Conservation (phyloP, 2,329 filamentous ascomycete genomes). For the Grosmannia serpens region DNA sequence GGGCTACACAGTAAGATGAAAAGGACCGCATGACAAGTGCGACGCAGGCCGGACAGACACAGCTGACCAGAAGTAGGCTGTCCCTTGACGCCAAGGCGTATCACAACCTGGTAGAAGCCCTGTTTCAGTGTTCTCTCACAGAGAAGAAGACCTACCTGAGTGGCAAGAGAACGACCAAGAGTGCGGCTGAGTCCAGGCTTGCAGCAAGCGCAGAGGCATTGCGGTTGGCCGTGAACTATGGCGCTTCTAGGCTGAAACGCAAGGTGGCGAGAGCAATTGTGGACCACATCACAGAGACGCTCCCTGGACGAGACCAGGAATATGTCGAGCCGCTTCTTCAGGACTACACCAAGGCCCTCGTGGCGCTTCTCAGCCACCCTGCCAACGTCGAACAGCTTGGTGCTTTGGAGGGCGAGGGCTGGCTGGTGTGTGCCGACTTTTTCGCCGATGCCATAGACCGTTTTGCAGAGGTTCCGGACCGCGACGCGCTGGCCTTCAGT, state of each 20-base stretch:
- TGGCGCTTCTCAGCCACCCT: constrained; percentile 56
- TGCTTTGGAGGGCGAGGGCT: constrained; percentile 42
- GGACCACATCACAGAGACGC: constrained; percentile 68
- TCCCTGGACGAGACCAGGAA: constrained; percentile 47
- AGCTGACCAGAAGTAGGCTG: constrained; percentile 6
- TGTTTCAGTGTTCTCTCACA: constrained; percentile 57
- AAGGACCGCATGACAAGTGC: not conserved
- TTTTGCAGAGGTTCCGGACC: constrained; percentile 32
- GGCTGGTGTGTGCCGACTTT: constrained; percentile 61
- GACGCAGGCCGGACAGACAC: not conserved
- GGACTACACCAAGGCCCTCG: constrained; percentile 69
- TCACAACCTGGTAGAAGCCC: constrained; percentile 65
- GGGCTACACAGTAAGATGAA: constrained; percentile 9
- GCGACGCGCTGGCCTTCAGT: constrained; percentile 17
- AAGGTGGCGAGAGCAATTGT: constrained; percentile 73
- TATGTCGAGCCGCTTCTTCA: constrained; percentile 59
- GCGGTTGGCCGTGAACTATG: constrained; percentile 59
- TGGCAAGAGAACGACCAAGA: constrained; percentile 33
- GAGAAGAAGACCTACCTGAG: constrained; percentile 57
- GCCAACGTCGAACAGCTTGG: constrained; percentile 73
- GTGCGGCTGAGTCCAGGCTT: constrained; percentile 45
- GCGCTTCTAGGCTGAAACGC: constrained; percentile 53
- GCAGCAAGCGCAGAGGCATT: constrained; percentile 59
- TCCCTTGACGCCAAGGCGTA: constrained; percentile 64
- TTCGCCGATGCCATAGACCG: constrained; percentile 51